Evolutionary conservation across 2,329 filamentous ascomycete genomes (phyloP).

Genomic region (Diaporthe batatas): DNA sequence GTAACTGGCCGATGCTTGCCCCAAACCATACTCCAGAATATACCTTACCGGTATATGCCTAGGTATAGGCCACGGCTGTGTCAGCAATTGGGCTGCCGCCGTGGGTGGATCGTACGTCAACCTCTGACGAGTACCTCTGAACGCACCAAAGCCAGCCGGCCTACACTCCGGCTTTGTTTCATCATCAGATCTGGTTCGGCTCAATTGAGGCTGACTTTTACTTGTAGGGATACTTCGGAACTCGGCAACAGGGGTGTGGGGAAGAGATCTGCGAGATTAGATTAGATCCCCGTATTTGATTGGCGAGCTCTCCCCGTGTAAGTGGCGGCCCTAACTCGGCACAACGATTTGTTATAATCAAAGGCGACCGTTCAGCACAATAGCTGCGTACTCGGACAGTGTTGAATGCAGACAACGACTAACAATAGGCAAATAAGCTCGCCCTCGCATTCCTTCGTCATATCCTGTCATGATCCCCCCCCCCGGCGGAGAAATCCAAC

Average conservation of each 20-base stretch:
- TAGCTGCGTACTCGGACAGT: not conserved
- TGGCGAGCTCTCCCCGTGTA: constrained; percentile 10
- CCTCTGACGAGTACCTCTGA: constrained; percentile 23
- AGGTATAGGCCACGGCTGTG: constrained; percentile 6
- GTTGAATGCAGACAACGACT: constrained; percentile 1
- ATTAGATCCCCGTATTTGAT: constrained; percentile 41
- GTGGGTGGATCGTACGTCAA: constrained; percentile 25
- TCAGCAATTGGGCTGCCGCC: constrained; percentile 9
- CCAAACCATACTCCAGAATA: not conserved
- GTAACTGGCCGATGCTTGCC: not conserved
- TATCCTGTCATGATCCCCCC: constrained; percentile 1
- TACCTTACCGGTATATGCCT: not conserved
- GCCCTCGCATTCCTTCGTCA: not conserved
- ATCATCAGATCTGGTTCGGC: not conserved
- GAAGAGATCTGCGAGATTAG: constrained; percentile 34
- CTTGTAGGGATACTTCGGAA: constrained; percentile 25
- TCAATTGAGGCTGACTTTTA: constrained; percentile 3
- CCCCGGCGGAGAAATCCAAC: not conserved
- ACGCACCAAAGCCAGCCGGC: not conserved
- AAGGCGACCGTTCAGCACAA: no score
- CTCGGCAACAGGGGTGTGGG: constrained; percentile 16
- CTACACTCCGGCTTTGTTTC: constrained; percentile 6
- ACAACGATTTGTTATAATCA: not conserved
- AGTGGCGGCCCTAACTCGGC: constrained; percentile 7
- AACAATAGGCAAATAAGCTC: not conserved